These are phyloP conservation scores for Rhizophora apiculata DNA, from an alignment of 345 rosid species.

Conservation along the genomic window DNA sequence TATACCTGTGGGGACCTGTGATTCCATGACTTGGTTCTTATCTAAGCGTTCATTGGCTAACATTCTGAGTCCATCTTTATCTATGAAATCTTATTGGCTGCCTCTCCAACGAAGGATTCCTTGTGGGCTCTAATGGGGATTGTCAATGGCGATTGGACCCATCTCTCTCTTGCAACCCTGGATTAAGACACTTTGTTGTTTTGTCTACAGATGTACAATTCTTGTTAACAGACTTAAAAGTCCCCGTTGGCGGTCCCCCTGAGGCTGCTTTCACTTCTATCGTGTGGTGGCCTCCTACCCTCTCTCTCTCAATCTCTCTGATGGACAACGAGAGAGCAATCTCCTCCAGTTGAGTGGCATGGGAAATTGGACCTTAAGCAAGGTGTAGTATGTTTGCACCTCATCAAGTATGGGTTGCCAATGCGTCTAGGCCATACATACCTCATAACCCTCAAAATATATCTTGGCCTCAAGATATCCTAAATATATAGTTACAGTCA, in stretches of 20 bases:
- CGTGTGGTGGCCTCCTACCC: constrained; percentile 11
- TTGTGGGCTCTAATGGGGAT: constrained; percentile 21
- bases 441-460: background rate
- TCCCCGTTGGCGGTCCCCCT: constrained; percentile 29
- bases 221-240: constrained; percentile 8
- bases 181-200: constrained; percentile 12
- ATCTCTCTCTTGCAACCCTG: background rate
- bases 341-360: constrained; percentile 8
- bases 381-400: background rate
- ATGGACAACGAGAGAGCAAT: background rate
- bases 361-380: background rate
- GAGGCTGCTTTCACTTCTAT: constrained; percentile 10
- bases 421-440: background rate
- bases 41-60: constrained; percentile 42
- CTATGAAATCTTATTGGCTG: constrained; percentile 36
- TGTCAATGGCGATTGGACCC: background rate
- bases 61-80: constrained; percentile 27
- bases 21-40: constrained; percentile 20
- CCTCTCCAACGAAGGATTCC: constrained; percentile 31
- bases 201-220: constrained; percentile 23
- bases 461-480: no score
- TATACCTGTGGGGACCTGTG: constrained; percentile 26
- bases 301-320: background rate
- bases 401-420: constrained; percentile 6
- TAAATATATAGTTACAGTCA: no score